Evolutionary conservation across 164 flowering plant genomes (phyloP), one percentile per base, ranked within the genome.

Genomic region (Cinnamomum chago): DNA sequence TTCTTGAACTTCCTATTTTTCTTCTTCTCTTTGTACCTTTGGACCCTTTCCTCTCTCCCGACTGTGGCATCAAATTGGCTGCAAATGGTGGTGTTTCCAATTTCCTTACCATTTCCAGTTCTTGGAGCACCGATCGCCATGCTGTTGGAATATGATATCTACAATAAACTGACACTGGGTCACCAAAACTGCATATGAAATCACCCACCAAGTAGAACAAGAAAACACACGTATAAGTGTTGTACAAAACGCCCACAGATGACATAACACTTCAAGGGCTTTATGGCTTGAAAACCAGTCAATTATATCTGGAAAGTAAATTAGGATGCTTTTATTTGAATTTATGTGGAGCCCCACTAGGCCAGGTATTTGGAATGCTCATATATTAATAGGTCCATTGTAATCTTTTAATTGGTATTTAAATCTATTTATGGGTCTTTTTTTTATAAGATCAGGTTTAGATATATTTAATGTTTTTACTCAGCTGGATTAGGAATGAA

Each of bases 21-120:
- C 64, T 58, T 78, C 76, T 82, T 80, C 79, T 80, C 83, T 65
- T 68, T 77, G 75, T 82, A 82, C 77, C 85, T 78, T 69, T 65
- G 40, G n/a, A 82, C 76, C 72, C 82, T 76, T 0, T 81, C 85
- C 40, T 82, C 82, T 27, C 85, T 73, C 50, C 77, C 82, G 55
- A n/a, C 55, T 3, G 30, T 74, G 65, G 64, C 66, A 20, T n/a
- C 69, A 62, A 30, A 24, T 51, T 3, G 68, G 69, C 30, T 60
- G 20, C 30, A 58, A 22, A n/a, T 25, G 17, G 15, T 73, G 22
- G 69, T 30, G 23, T 65, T 65, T 25, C 35, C 68, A 2, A 60
- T 23, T 2, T 65, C 69, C 20, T 65, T 65, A 64, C 3, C 47
- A 17, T 47, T 47, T 20, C 10, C 51, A 23, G 67, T 30, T 3